phyloP scores from a whole-genome alignment of 805 yeast genomes.

The Kodamaea laetipori region DNA sequence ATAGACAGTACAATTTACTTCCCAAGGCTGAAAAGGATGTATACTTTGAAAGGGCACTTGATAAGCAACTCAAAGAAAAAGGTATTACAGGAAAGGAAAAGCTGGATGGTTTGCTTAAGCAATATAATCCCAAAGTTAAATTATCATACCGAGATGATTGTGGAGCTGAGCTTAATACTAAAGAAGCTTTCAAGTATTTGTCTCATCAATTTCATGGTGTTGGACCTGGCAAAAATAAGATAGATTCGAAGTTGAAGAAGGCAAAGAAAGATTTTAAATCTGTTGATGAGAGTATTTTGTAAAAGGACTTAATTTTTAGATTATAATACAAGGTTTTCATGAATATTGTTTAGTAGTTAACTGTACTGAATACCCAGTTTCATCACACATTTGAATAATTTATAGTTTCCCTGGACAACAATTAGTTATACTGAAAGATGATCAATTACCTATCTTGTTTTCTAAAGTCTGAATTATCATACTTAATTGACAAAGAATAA shows the following conservation, averaged over 20 bases:
- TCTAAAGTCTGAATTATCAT: no score
- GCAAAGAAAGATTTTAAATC: slow-evolving; percentile 9
- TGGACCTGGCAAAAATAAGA: slow-evolving; percentile 24
- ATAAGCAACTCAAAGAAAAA: slow-evolving; percentile 29
- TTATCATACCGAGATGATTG: slow-evolving; percentile 63
- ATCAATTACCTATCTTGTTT: no score
- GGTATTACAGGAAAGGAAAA: slow-evolving; percentile 19
- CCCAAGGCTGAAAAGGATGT: slow-evolving; percentile 32
- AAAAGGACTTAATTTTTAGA: neutral
- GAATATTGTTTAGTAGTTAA: no score
- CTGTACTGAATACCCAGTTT: no score
- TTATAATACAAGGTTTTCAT: no score
- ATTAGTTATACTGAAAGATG: no score
- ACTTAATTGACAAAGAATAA: no score
- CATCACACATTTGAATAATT: no score
- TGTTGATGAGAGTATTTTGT: slow-evolving; percentile 4
- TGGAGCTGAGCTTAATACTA: slow-evolving; percentile 60
- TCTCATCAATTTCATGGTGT: slow-evolving; percentile 80
- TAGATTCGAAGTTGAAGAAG: slow-evolving; percentile 16
- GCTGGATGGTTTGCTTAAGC: slow-evolving; percentile 10
- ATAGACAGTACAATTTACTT: slow-evolving; percentile 27
- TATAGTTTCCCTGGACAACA: no score
- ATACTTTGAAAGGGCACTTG: slow-evolving; percentile 30
- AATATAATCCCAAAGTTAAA: slow-evolving; percentile 50
- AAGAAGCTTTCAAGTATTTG: slow-evolving; percentile 74